These are phyloP conservation scores for Colletotrichum costaricense DNA, from an alignment of 2,329 filamentous ascomycete species.

Conservation along the genomic window DNA sequence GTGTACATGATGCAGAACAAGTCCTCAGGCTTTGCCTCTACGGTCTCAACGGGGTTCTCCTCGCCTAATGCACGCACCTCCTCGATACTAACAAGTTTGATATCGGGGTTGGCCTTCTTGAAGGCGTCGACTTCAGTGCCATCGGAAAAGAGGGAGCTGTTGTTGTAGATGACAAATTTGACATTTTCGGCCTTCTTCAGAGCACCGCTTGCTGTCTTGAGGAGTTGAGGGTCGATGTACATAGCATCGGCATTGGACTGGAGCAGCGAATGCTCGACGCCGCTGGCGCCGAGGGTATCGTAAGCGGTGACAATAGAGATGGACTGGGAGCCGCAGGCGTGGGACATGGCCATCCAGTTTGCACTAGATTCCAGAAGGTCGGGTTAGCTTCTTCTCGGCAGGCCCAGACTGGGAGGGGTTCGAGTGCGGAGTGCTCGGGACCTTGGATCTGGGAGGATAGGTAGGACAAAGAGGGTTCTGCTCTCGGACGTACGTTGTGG, in stretches of 20 bases:
- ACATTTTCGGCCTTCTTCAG: slow-evolving; percentile 68
- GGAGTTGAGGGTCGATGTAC: slow-evolving; percentile 86
- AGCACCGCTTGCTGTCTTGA: slow-evolving; percentile 68
- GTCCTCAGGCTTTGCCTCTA: slow-evolving; percentile 79
- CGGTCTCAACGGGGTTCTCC: slow-evolving; percentile 76
- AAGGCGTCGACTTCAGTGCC: slow-evolving; percentile 65
- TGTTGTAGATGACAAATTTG: slow-evolving; percentile 73
- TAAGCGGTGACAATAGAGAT: slow-evolving; percentile 95
- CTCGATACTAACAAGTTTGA: slow-evolving; percentile 65
- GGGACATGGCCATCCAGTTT: slow-evolving; percentile 87
- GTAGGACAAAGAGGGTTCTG: not conserved
- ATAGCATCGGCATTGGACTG: slow-evolving; percentile 86
- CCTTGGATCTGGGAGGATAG: not conserved
- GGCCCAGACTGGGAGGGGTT: not conserved
- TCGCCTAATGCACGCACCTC: slow-evolving; percentile 69
- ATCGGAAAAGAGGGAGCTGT: slow-evolving; percentile 63
- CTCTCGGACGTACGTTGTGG: slow-evolving; percentile 72
- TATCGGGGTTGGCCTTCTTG: slow-evolving; percentile 64
- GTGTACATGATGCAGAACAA: slow-evolving; percentile 89
- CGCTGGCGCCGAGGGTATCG: slow-evolving; percentile 88
- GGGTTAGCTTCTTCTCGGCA: slow-evolving; percentile 21
- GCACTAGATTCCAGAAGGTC: slow-evolving; percentile 58
- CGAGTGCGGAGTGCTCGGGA: slow-evolving; percentile 2
- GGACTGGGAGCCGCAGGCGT: slow-evolving; percentile 83
- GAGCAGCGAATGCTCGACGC: slow-evolving; percentile 85